Evolutionary conservation across 179 eudicot genomes (phyloP), one percentile per base, ranked within the genome.

Genomic region (Silene noctiflora): DNA sequence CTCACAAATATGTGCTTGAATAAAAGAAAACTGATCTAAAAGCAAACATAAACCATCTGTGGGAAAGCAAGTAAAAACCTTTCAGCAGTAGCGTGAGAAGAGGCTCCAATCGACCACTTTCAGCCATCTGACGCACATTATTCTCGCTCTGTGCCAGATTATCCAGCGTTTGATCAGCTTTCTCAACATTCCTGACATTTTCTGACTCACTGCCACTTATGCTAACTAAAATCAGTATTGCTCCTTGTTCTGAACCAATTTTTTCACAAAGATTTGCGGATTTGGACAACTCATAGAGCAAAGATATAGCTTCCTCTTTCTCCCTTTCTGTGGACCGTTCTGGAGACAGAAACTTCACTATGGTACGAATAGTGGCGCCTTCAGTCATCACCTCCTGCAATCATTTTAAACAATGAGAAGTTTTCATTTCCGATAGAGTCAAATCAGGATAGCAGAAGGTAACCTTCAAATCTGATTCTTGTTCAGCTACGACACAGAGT

Each of bases 71-170:
- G 59, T 55, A 55, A 21, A 39, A 66, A 95, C 99, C 99, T 86
- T 90, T 90, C 71, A 95, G 95, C 20, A 95, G 85, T 29, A 84
- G 77, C 2, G 75, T 81, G 24, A 95, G 83, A 72, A 95, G 94
- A 75, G 98, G 99, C 81, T 90, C 90, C 81, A 95, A 74, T 89
- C 96, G 85, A 64, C 99, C 99, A 85, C 79, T 84, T 79, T 88
- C 94, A 71, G 99, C 99, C 98, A 95, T 95, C 83, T 88, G 94
- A 48, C 86, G 85, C 53, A 93, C 92, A 83, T 93, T 93, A 76
- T 84, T 84, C 83, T 93, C 97, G 81, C 82, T 84, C 67, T 83
- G 85, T 42, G 89, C 97, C 69, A 95, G 85, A 83, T 91, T 91
- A 73, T 86, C 89, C 81, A 95, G 83, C 33, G 92, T 91, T 79